These are phyloP conservation scores for Luffa aegyptiaca DNA, from an alignment of 306 rosid genomes.

Conservation along the genomic window DNA sequence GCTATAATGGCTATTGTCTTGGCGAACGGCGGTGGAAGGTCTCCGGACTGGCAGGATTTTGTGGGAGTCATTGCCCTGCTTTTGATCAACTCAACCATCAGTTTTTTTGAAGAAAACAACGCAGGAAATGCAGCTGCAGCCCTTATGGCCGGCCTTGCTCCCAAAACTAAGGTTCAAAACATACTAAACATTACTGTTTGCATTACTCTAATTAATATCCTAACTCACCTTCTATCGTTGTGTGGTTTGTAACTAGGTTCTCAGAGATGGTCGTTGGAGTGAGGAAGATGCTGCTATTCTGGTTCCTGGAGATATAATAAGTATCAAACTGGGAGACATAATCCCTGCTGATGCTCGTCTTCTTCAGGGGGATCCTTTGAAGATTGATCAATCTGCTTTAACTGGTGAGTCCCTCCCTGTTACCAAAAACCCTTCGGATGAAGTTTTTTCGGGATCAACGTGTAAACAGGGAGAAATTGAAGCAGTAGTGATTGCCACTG, in stretches of 20 bases:
- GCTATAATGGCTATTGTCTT: conserved; percentile 93
- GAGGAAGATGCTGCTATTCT: conserved; percentile 94
- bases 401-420: conserved; percentile 97
- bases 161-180: conserved; percentile 73
- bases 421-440: conserved; percentile 84
- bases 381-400: conserved; percentile 95
- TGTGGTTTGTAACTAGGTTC: conserved; percentile 45
- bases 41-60: conserved; percentile 98
- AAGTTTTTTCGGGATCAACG: conserved; percentile 95
- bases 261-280: conserved; percentile 85
- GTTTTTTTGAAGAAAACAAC: conserved; percentile 89
- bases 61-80: conserved; percentile 69
- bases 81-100: conserved; percentile 88
- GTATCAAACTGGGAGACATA: conserved; percentile 92
- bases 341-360: conserved; percentile 99
- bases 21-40: conserved; percentile 78
- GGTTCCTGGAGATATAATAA: conserved; percentile 94
- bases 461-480: conserved; percentile 97
- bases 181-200: background rate
- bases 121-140: conserved; percentile 99
- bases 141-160: conserved; percentile 99
- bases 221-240: background rate
- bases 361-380: conserved; percentile 95
- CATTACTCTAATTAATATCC: too few species aligned
- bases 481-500: conserved; percentile 96